Conservation (phyloP, 2,329 filamentous ascomycete species). For the Apiospora rasikravindrae region DNA sequence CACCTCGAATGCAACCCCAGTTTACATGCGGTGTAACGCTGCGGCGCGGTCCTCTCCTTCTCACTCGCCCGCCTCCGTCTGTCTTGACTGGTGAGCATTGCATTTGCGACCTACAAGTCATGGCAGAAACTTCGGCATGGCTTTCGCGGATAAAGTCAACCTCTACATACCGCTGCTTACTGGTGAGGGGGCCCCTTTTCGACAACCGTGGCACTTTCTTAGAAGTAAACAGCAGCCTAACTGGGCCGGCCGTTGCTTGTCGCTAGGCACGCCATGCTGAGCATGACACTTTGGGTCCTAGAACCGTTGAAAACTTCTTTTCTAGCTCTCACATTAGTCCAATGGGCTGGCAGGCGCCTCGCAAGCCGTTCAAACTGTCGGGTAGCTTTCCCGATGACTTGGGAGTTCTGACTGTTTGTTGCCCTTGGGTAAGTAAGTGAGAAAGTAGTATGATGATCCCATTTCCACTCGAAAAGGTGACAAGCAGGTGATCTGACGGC, state of each 20-base stretch:
- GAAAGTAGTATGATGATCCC: not conserved
- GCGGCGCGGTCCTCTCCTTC: conserved; percentile 15
- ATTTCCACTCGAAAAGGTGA: not conserved
- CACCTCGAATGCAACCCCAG: conserved; percentile 7
- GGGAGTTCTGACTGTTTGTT: not conserved
- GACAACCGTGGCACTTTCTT: not conserved
- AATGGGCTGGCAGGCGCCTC: not conserved
- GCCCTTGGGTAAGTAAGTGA: not conserved
- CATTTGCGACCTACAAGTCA: not conserved
- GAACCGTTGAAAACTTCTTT: conserved; percentile 3
- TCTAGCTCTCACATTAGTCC: conserved; percentile 7
- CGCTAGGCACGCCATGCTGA: conserved; percentile 4
- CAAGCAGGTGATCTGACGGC: conserved; percentile 2
- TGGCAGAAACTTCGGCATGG: not conserved
- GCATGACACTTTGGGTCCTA: not conserved
- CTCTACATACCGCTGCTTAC: not conserved
- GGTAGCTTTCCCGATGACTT: not conserved
- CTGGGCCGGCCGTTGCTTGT: conserved; percentile 7
- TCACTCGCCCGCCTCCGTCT: not conserved
- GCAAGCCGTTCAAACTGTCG: conserved; percentile 2
- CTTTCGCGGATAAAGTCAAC: conserved; percentile 4
- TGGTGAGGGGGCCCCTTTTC: not conserved
- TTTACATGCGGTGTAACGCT: conserved; percentile 13
- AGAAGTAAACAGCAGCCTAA: conserved; percentile 1
- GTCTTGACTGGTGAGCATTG: not conserved